A percentile compares a stretch with the other conserved stretches of the same genome.
Conservation (phyloP, 2,329 filamentous ascomycete species). For the Davidsoniella australis region DNA sequence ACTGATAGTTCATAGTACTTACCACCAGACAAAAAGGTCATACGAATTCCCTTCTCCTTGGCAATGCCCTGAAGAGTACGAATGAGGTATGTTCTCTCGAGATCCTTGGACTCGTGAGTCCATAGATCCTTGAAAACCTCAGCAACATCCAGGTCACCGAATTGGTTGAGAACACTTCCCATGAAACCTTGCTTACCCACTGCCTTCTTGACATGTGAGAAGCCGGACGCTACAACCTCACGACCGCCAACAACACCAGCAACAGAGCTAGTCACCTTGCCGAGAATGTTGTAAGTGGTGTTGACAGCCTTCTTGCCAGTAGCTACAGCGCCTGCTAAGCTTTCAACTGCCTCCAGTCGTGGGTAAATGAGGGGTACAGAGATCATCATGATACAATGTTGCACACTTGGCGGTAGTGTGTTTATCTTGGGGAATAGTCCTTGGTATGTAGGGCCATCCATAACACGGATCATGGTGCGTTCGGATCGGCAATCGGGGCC, state of each 20-base stretch:
- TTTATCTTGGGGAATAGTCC: conserved; percentile 93
- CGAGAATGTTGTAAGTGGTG: conserved; percentile 86
- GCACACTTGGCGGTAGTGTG: conserved; percentile 74
- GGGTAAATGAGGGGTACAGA: conserved; percentile 85
- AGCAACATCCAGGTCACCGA: conserved; percentile 85
- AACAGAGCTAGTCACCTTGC: conserved; percentile 86
- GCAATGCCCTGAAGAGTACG: conserved; percentile 88
- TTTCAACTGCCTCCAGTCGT: conserved; percentile 77
- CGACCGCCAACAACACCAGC: conserved; percentile 93
- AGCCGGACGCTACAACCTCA: conserved; percentile 79
- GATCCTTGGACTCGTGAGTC: conserved; percentile 95
- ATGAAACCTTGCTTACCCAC: conserved; percentile 91
- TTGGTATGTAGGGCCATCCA: conserved; percentile 93
- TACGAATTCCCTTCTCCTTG: conserved; percentile 85
- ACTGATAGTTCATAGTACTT: conserved; percentile 18
- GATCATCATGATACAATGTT: conserved; percentile 94
- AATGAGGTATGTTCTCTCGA: conserved; percentile 91
- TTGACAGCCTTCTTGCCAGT: conserved; percentile 95
- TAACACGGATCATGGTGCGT: conserved; percentile 73
- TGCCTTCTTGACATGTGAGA: conserved; percentile 88
- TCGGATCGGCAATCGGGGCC: conserved; percentile 88
- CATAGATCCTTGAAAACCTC: conserved; percentile 93
- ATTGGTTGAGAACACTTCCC: conserved; percentile 88
- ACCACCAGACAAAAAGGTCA: conserved; percentile 92
- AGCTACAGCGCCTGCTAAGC: conserved; percentile 75